A percentile compares a stretch with the other conserved stretches of the same genome.
phyloP scores from a whole-genome alignment of 352 stramenopile species.

The Phytophthora pisi region DNA sequence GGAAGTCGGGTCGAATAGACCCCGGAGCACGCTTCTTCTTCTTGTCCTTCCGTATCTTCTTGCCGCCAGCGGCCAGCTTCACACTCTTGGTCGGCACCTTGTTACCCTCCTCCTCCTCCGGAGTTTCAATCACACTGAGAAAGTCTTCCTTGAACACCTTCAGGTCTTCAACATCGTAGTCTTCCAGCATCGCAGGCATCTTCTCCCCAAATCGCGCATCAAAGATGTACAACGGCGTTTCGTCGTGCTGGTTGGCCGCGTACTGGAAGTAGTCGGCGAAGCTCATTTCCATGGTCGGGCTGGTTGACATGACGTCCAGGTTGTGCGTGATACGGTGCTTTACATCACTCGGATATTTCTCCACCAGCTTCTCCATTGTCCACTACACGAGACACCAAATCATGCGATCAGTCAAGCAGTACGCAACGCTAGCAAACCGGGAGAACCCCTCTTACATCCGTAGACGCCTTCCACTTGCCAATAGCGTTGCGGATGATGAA shows the following conservation, averaged over 20 bases:
- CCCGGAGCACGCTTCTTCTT: constrained; percentile 40
- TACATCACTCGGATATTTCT: constrained; percentile 52
- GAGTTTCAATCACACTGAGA: constrained; percentile 42
- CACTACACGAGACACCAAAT: constrained; percentile 44
- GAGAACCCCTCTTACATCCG: constrained; percentile 38
- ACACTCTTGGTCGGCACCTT: constrained; percentile 23
- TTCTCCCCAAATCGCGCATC: constrained; percentile 85
- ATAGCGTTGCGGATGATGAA: constrained; percentile 83
- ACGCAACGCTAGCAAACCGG: background rate
- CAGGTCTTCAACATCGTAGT: constrained; percentile 71
- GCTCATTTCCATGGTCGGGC: constrained; percentile 71
- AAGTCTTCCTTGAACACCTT: constrained; percentile 83
- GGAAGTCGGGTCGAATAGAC: constrained; percentile 66
- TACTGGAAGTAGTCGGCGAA: constrained; percentile 82
- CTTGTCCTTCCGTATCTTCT: constrained; percentile 46
- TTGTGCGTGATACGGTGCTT: constrained; percentile 83
- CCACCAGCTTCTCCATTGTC: constrained; percentile 69
- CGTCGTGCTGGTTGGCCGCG: constrained; percentile 66
- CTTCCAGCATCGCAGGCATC: constrained; percentile 67
- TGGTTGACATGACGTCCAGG: constrained; percentile 64
- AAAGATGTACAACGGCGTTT: constrained; percentile 91
- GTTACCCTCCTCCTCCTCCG: constrained; percentile 32
- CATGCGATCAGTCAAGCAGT: constrained; percentile 1
- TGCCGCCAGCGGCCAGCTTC: constrained; percentile 40
- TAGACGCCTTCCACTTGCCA: constrained; percentile 70